Conservation (phyloP, 2,329 filamentous ascomycete genomes). For the Diplocarpon rosae region DNA sequence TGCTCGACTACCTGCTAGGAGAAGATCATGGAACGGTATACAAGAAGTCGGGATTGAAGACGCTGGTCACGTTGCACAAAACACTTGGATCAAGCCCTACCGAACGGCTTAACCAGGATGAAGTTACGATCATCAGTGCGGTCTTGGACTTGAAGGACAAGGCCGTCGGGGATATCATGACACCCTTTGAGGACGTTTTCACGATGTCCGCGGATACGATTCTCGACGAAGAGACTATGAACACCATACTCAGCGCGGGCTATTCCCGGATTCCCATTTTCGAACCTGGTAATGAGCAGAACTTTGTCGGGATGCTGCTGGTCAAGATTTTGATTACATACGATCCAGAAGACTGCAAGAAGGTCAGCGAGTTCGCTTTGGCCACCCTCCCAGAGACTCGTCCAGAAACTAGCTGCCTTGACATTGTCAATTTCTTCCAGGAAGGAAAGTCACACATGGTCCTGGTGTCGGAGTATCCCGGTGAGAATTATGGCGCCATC, state of each 20-base stretch:
- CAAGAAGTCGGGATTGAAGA: constrained; percentile 97
- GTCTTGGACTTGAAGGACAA: constrained; percentile 96
- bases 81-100: constrained; percentile 72
- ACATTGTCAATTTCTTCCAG: constrained; percentile 99
- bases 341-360: constrained; percentile 83
- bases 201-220: constrained; percentile 93
- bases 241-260: constrained; percentile 81
- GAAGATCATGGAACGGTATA: constrained; percentile 94
- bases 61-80: constrained; percentile 87
- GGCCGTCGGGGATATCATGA: constrained; percentile 92
- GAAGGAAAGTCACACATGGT: constrained; percentile 99
- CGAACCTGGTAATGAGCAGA: constrained; percentile 66
- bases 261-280: constrained; percentile 96
- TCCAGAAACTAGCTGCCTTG: constrained; percentile 89
- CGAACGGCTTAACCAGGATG: constrained; percentile 89
- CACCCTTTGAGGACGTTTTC: constrained; percentile 94
- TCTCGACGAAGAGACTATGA: constrained; percentile 88
- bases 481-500: constrained; percentile 80
- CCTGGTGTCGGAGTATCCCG: constrained; percentile 78
- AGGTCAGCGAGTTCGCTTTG: constrained; percentile 80
- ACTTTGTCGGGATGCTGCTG: constrained; percentile 95
- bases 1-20: constrained; percentile 85
- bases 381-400: constrained; percentile 91
- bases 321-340: constrained; percentile 99
- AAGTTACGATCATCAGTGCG: constrained; percentile 97